Evolutionary conservation across 1,139 yeast genomes (phyloP).

Genomic region (Diutina scorzettiae): DNA sequence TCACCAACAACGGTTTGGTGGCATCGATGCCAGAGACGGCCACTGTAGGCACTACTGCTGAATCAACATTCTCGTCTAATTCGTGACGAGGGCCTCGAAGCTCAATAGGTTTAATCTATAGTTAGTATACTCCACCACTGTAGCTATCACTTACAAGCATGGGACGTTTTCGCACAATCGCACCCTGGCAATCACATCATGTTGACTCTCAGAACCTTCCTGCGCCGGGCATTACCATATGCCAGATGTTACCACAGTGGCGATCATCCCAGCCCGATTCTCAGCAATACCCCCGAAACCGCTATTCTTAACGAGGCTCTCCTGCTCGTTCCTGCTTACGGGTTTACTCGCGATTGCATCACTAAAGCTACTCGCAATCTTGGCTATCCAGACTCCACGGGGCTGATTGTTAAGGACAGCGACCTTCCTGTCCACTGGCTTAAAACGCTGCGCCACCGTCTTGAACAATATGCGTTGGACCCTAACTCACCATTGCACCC

Average conservation of each 20-base stretch:
- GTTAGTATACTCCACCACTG: neutral
- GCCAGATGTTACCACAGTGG: slow-evolving; percentile 14
- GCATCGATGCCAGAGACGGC: neutral
- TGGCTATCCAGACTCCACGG: slow-evolving; percentile 57
- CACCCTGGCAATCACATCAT: slow-evolving; percentile 16
- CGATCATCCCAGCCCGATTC: slow-evolving; percentile 16
- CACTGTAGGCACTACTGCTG: neutral
- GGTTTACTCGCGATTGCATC: slow-evolving; percentile 56
- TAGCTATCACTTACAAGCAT: neutral
- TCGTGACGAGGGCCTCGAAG: slow-evolving; percentile 1
- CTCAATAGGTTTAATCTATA: slow-evolving; percentile 4
- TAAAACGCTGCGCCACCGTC: slow-evolving; percentile 22
- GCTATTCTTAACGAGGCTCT: slow-evolving; percentile 13
- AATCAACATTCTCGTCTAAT: neutral
- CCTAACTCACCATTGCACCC: slow-evolving; percentile 17
- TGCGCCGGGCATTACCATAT: slow-evolving; percentile 22
- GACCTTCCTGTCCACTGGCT: slow-evolving; percentile 32
- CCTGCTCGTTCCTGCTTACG: slow-evolving; percentile 52
- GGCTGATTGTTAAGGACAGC: slow-evolving; percentile 24
- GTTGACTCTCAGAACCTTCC: slow-evolving; percentile 18
- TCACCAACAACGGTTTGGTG: neutral
- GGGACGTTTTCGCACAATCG: neutral
- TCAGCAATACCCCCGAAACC: slow-evolving; percentile 13
- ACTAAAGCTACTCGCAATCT: slow-evolving; percentile 48
- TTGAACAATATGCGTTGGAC: slow-evolving; percentile 20